Evolutionary conservation across 352 stramenopile genomes (phyloP), one percentile per base, ranked within the genome.

Genomic region (Peronospora destructor): DNA sequence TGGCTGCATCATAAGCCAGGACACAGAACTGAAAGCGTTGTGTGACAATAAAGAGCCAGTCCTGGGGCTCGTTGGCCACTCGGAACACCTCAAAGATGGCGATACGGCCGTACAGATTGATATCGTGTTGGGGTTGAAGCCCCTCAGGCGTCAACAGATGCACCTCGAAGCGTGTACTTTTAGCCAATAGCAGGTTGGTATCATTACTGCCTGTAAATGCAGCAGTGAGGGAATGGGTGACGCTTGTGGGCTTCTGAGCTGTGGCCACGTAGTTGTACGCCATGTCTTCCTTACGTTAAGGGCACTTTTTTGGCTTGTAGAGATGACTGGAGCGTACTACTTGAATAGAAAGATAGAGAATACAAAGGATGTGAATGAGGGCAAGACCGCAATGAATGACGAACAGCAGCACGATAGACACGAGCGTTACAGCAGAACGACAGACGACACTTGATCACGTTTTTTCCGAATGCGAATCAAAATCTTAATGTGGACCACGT

Each of bases 251-350:
- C 68, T 95, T 95, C 57, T 97, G 90, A 34, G 89, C 85, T 40
- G 89, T 97, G 32, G 92, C 90, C 32, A 97, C 90, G 77, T 97
- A 97, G 62, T 91, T 94, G 63, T 87, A 91, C 26, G 78, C 65
- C 80, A 91, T 89, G 16, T 45, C 23, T 33, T 8, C 4, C 30
- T 14, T 9, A 26, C 13, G 33, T 4, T 17, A 29, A 16, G 8
- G 25, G n/a, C 17, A 19, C 43, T 44, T 52, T 36, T 32, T 47
- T 16, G 28, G 16, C 35, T 35, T 61, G 13, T 14, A 65, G 21
- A 6, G 17, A 16, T 11, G 16, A 11, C 0, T 58, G 17, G 11
- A 16, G 2, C 21, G 6, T 34, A 1, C 4, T 12, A 54, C 23
- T 43, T 55, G 39, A 17, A 57, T 41, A 33, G 28, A 14, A 10